A percentile compares a stretch with the other conserved stretches of the same genome.
phyloP scores from a whole-genome alignment of 352 stramenopile species.

The Phytophthora pluvialis region DNA sequence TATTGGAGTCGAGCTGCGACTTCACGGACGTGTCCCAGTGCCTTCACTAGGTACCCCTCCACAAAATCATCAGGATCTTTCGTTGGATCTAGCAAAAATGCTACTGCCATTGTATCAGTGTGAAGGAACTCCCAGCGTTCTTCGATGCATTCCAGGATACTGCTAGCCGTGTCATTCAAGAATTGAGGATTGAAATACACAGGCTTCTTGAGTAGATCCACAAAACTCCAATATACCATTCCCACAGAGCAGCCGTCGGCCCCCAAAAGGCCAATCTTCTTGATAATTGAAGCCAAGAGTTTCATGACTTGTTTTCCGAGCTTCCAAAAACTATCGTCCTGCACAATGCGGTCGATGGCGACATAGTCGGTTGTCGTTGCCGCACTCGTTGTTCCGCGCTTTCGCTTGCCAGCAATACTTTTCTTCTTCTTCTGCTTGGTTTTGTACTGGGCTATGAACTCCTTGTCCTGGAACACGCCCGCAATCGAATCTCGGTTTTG shows the following conservation, averaged over 20 bases:
- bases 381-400: neutral
- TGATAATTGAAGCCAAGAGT: slow-evolving; percentile 12
- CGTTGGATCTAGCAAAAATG: slow-evolving; percentile 17
- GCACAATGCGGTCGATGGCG: neutral
- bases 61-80: slow-evolving; percentile 13
- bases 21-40: neutral
- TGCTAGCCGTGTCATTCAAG: neutral
- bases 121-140: slow-evolving; percentile 12
- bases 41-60: neutral
- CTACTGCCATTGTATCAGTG: slow-evolving; percentile 11
- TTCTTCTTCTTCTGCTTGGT: neutral
- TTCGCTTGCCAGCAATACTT: neutral
- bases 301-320: slow-evolving; percentile 2
- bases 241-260: slow-evolving; percentile 1
- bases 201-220: slow-evolving; percentile 1
- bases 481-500: slow-evolving; percentile 4
- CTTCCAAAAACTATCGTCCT: neutral
- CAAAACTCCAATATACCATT: slow-evolving; percentile 3
- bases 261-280: slow-evolving; percentile 9
- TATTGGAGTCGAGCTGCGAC: slow-evolving; percentile 1
- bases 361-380: neutral
- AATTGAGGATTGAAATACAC: neutral
- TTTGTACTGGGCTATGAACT: slow-evolving; percentile 7
- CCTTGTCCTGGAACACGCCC: slow-evolving; percentile 1
- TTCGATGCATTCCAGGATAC: neutral